These are phyloP conservation scores for Sclerotinia glacialis DNA, from an alignment of 2,329 filamentous ascomycete species.

Conservation along the genomic window DNA sequence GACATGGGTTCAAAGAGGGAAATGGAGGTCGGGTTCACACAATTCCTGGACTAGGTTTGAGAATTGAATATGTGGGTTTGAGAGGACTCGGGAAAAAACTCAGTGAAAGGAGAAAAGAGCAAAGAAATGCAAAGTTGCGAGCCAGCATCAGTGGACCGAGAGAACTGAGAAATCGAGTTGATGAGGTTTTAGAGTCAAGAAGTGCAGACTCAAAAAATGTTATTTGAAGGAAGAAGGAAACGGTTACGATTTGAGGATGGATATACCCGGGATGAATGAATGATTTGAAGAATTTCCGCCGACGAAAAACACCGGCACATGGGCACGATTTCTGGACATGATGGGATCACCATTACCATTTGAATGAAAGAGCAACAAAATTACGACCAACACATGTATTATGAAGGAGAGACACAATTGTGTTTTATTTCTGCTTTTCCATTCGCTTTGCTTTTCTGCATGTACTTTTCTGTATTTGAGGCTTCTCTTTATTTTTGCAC, in stretches of 20 bases:
- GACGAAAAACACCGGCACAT: constrained; percentile 8
- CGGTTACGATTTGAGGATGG: background rate
- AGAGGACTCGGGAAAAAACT: constrained; percentile 54
- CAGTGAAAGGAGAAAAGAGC: constrained; percentile 58
- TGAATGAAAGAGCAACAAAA: background rate
- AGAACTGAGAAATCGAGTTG: constrained; percentile 38
- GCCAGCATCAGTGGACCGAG: constrained; percentile 59
- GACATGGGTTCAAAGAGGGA: constrained; percentile 36
- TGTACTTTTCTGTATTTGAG: constrained; percentile 6
- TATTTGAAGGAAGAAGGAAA: background rate
- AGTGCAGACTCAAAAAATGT: constrained; percentile 5
- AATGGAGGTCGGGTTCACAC: constrained; percentile 35
- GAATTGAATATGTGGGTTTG: constrained; percentile 49
- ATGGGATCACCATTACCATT: background rate
- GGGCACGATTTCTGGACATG: background rate
- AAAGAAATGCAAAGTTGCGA: constrained; percentile 56
- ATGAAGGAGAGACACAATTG: constrained; percentile 8
- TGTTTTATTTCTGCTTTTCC: background rate
- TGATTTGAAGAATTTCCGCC: background rate
- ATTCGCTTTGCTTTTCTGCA: constrained; percentile 2
- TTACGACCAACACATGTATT: constrained; percentile 11
- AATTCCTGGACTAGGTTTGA: constrained; percentile 43
- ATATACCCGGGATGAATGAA: constrained; percentile 15
- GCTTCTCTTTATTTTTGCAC: background rate
- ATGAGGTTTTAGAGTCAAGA: constrained; percentile 35